Base-by-base conservation (phyloP, 352 stramenopile species). In the Phytophthora kernoviae region DNA sequence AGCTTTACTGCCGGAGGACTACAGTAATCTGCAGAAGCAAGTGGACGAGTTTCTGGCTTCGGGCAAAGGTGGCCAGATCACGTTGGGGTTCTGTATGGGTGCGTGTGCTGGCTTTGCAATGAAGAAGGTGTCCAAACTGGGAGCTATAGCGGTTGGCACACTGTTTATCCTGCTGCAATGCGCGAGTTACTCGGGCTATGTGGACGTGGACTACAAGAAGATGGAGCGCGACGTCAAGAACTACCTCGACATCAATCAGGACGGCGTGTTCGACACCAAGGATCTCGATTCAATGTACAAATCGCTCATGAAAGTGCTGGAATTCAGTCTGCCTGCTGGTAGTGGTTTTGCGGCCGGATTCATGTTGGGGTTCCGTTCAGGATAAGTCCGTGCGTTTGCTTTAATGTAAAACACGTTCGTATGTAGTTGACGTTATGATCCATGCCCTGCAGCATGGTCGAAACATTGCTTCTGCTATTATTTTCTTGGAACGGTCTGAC, bases 161-260 rank as follows among this genome's bases (percentile, higher is more conserved):
- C 69, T 92, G 27, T 98, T 98, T 53, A 79, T 98, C 17, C 58
- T 87, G 15, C 72, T 97, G 66, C 93, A 98, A 74, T 84, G 76
- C 42, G 84, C 89, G 24, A 96, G 78, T 34, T 97, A 95, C 65
- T 82, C 75, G 26, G 94, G 91, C 24, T 98, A 98, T 60, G 82
- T 98, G 44, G 63, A 92, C 52, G 83, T 98, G 17, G 81, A 98
- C 73, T 97, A 96, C 81, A 82, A 89, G 48, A 96, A 98, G 63
- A 65, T 98, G 42, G 74, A 93, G 63, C 71, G 85, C 5, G 85
- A 96, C 56, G 43, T 93, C 24, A 80, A 76, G 56, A 72, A 62
- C 21, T 79, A 84, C 40, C 68, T 96, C 22, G 86, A 97, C 42
- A 73, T 91, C 27, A 90, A 93, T 63, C 80, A 94, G 80, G 84